phyloP scores from a whole-genome alignment of 108 stramenopile species.

The Cyclotella distinguenda region DNA sequence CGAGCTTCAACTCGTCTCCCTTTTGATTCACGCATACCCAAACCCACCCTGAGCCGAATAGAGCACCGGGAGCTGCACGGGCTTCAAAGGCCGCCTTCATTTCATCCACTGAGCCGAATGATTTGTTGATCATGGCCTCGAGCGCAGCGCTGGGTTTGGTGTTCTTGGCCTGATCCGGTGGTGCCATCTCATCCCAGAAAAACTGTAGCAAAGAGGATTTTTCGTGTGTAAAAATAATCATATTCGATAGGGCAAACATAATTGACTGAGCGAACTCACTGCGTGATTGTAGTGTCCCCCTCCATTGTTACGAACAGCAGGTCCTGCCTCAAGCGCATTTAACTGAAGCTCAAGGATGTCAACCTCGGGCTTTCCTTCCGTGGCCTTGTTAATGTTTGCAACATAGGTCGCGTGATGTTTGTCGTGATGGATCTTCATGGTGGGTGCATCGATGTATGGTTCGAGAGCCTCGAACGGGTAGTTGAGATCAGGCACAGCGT shows the following conservation, averaged over 20 bases:
- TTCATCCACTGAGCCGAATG: slow-evolving; percentile 84
- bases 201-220: slow-evolving; percentile 41
- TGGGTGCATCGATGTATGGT: slow-evolving; percentile 92
- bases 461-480: slow-evolving; percentile 94
- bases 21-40: slow-evolving; percentile 92
- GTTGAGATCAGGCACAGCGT: slow-evolving; percentile 87
- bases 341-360: slow-evolving; percentile 81
- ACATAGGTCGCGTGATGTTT: slow-evolving; percentile 93
- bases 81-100: slow-evolving; percentile 92
- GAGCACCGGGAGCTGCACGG: slow-evolving; percentile 86
- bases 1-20: slow-evolving; percentile 85
- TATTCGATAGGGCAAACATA: background rate
- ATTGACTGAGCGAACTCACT: background rate
- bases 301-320: slow-evolving; percentile 93
- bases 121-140: slow-evolving; percentile 75
- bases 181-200: slow-evolving; percentile 98
- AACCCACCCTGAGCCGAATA: slow-evolving; percentile 95
- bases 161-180: slow-evolving; percentile 83
- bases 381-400: slow-evolving; percentile 82
- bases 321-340: slow-evolving; percentile 82
- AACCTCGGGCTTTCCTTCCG: slow-evolving; percentile 79
- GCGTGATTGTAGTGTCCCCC: slow-evolving; percentile 99
- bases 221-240: background rate
- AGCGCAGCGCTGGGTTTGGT: slow-evolving; percentile 82
- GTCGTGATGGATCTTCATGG: slow-evolving; percentile 97